Evolutionary conservation across 305 asterid species (phyloP), one percentile per base, ranked within the genome.

Genomic region (Plantago lanceolata): DNA sequence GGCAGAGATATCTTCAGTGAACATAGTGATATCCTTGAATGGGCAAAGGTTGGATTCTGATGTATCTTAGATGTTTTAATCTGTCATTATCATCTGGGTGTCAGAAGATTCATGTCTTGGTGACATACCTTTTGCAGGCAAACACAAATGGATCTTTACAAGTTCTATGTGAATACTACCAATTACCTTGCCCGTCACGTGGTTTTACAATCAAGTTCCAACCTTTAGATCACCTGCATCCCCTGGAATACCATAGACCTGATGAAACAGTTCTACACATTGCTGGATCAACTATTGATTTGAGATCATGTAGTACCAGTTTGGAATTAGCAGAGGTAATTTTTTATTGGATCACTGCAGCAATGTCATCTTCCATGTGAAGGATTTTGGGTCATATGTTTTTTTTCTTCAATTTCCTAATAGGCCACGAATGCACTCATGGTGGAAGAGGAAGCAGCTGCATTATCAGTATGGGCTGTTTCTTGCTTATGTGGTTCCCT

Each of bases 371-470:
- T 52, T 53, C 33, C 29, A 29, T 21, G 8, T 47, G 58, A 8
- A 48, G 50, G 48, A 60, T 54, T 47, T 59, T 26, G 26, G 57
- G 49, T 66, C 15, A 31, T 44, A 29, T 14, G n/a, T 20, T 37
- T 48, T 54, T 21, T 69, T n/a, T n/a, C n/a, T n/a, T n/a, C n/a
- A n/a, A 48, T 47, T 19, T 65, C 64, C 49, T 70, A 68, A 35
- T 75, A 94, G 99, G 97, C 81, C 61, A 93, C 88, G 57, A 74
- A 69, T 71, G 97, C 90, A 35, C 95, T 94, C 49, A 78, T 84
- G 93, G 99, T 79, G 59, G 97, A 94, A 78, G 99, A 94, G 85
- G 99, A 94, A 78, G 96, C 99, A 59, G 74, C 88, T 78, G 88
- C 99, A 57, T 79, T 94, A 79, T 88, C 99, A 16, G 91, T 83